Evolutionary conservation across 331 rosid species (phyloP).

Genomic region (Prunus yedoensis): DNA sequence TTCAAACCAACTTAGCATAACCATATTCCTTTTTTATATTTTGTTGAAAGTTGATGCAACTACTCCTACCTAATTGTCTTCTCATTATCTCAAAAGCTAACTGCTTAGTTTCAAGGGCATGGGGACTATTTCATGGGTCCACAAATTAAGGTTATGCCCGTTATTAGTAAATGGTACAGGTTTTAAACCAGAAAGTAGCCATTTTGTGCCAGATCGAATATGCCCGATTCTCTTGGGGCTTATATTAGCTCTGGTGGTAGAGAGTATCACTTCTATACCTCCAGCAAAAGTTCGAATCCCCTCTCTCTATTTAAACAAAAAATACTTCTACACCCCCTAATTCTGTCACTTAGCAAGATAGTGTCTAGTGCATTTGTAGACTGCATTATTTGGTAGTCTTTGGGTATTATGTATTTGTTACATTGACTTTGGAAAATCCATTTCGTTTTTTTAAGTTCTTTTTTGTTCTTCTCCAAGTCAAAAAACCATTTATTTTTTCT

Average conservation of each 20-base stretch:
- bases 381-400: no score
- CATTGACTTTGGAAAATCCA: neutral
- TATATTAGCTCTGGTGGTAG: neutral
- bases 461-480: neutral
- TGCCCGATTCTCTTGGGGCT: neutral
- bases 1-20: conserved; percentile 47
- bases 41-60: conserved; percentile 68
- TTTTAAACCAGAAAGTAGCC: neutral
- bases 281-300: neutral
- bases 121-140: neutral
- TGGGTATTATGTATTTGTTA: no score
- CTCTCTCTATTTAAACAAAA: no score
- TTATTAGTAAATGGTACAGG: neutral
- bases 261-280: neutral
- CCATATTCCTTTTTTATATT: conserved; percentile 28
- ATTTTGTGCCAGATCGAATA: neutral
- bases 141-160: neutral
- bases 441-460: no score
- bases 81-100: neutral
- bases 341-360: no score
- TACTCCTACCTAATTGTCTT: conserved; percentile 41
- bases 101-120: neutral
- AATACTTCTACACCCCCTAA: no score
- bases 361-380: no score
- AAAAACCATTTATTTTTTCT: no score